Conservation (phyloP, 495 filamentous ascomycete genomes). For the Neurospora intermedia region DNA sequence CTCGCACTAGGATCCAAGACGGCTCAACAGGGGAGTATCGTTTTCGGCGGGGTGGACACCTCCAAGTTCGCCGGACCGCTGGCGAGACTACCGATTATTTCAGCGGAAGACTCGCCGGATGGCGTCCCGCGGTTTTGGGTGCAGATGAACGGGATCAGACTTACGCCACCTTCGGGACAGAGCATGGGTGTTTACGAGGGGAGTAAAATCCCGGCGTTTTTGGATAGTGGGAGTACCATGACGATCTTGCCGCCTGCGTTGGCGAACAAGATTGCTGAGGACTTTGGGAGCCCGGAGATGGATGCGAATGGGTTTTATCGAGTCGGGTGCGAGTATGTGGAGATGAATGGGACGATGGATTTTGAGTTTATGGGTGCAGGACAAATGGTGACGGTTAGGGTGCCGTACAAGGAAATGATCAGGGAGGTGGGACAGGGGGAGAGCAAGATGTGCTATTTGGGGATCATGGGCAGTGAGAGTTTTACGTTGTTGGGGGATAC, state of each 20-base stretch:
- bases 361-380: constrained; percentile 51
- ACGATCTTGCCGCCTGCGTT: constrained; percentile 72
- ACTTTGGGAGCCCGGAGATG: constrained; percentile 48
- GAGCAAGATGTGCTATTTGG: constrained; percentile 55
- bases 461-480: constrained; percentile 58
- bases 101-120: constrained; percentile 32
- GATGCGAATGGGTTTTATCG: constrained; percentile 47
- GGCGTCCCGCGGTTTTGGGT: constrained; percentile 43
- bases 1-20: constrained; percentile 38
- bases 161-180: constrained; percentile 34
- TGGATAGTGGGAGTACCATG: constrained; percentile 83
- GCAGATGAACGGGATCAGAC: constrained; percentile 47
- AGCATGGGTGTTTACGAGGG: constrained; percentile 34
- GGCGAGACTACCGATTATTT: constrained; percentile 54
- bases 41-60: constrained; percentile 89
- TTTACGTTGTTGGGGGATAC: constrained; percentile 77
- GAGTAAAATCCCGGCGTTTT: constrained; percentile 52
- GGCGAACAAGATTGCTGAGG: constrained; percentile 48
- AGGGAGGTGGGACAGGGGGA: constrained; percentile 38
- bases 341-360: constrained; percentile 52
- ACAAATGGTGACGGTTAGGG: constrained; percentile 47
- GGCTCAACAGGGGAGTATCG: constrained; percentile 55
- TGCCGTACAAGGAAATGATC: constrained; percentile 48
- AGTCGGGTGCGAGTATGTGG: constrained; percentile 59
- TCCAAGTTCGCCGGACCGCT: constrained; percentile 69